These are phyloP conservation scores for Erythrophleum ivorense DNA, from an alignment of 331 rosid species.

Conservation along the genomic window DNA sequence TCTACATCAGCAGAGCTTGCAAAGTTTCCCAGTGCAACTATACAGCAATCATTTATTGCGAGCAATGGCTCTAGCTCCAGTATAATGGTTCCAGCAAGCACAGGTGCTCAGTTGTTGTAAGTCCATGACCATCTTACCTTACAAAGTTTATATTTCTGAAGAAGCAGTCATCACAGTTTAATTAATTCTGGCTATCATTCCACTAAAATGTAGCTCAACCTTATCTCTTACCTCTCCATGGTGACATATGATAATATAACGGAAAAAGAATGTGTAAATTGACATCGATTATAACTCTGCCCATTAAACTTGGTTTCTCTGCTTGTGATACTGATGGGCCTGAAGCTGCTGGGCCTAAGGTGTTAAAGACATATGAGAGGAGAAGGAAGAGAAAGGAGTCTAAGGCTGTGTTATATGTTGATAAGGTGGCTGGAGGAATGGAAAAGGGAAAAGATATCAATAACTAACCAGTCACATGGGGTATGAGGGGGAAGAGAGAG, in stretches of 20 bases:
- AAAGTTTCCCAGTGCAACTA: slow-evolving; percentile 44
- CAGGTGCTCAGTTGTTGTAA: slow-evolving; percentile 60
- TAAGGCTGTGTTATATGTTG: neutral
- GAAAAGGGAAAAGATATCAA: neutral
- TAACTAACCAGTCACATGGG: slow-evolving; percentile 3
- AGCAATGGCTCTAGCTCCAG: slow-evolving; percentile 39
- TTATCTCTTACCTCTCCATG: slow-evolving; percentile 11
- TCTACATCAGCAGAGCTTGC: slow-evolving; percentile 44
- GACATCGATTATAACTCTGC: neutral
- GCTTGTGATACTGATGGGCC: neutral
- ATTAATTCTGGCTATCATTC: slow-evolving; percentile 22
- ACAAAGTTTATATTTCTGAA: slow-evolving; percentile 8
- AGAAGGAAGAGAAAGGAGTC: neutral
- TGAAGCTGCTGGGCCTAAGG: neutral
- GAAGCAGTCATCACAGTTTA: slow-evolving; percentile 29
- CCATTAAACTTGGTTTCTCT: neutral
- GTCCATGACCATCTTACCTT: slow-evolving; percentile 36
- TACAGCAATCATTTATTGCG: slow-evolving; percentile 38
- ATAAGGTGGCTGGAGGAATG: neutral
- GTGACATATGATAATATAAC: neutral
- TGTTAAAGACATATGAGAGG: neutral
- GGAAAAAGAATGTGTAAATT: slow-evolving; percentile 24
- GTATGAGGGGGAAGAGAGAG: neutral
- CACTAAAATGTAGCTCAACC: slow-evolving; percentile 30
- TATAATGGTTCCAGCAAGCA: slow-evolving; percentile 43